Conservation (phyloP, 116 monocot species). For the Papilionanthe hybrid region DNA sequence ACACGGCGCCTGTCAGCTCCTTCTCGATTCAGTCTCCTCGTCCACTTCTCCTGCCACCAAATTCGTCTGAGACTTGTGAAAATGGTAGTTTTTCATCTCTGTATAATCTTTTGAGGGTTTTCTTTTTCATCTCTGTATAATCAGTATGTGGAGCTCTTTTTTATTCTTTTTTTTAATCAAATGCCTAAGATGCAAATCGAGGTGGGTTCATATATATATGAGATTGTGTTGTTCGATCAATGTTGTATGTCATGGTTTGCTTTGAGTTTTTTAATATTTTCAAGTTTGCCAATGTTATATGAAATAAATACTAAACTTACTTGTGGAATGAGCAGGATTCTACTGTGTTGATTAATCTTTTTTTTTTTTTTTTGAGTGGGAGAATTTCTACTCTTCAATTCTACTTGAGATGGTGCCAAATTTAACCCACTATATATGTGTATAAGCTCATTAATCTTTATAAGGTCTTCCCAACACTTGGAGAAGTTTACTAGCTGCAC, state of each 20-base stretch:
- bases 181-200: not conserved
- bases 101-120: not conserved
- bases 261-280: no score
- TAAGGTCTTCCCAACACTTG: no score
- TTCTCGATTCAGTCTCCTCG: slow-evolving; percentile 10
- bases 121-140: not conserved
- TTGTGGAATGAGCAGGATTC: no score
- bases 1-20: slow-evolving; percentile 7
- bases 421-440: no score
- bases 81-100: not conserved
- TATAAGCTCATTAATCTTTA: no score
- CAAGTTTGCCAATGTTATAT: no score
- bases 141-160: not conserved
- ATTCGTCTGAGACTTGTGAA: slow-evolving; percentile 1
- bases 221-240: slow-evolving; percentile 3
- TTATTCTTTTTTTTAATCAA: not conserved
- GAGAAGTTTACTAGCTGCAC: no score
- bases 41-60: slow-evolving; percentile 12
- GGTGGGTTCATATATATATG: not conserved
- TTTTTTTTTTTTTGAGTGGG: no score
- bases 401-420: no score
- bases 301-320: no score
- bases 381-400: no score
- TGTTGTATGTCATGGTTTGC: not conserved
- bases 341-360: no score